These are phyloP conservation scores for Solanum chacoense DNA, from an alignment of 305 asterid species.

Conservation along the genomic window DNA sequence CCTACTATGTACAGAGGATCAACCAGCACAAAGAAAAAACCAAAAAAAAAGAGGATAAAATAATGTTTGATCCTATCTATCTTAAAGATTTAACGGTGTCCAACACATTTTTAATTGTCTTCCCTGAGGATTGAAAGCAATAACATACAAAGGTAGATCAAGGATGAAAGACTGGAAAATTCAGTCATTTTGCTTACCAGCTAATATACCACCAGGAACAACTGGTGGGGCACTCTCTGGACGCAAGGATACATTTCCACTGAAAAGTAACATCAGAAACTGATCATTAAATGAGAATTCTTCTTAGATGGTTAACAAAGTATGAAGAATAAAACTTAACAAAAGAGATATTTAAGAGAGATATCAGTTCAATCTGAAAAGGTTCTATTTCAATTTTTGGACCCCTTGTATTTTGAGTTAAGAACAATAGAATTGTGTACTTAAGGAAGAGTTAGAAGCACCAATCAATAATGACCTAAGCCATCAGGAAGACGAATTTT, in stretches of 20 bases:
- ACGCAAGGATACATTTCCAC: conserved; percentile 69
- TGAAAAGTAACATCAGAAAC: conserved; percentile 23
- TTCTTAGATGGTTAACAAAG: not conserved
- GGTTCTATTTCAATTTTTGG: not conserved
- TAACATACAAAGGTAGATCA: not conserved
- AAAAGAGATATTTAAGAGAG: not conserved
- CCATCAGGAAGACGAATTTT: not conserved
- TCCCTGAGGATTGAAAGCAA: not conserved
- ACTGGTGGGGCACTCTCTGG: conserved; percentile 32
- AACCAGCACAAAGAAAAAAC: not conserved
- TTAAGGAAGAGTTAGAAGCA: not conserved
- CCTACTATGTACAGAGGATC: not conserved
- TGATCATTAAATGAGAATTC: not conserved
- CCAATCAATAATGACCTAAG: not conserved
- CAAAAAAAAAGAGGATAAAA: not conserved
- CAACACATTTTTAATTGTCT: conserved; percentile 2
- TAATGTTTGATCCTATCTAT: not conserved
- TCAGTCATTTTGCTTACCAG: conserved; percentile 46
- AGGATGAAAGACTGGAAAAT: not conserved
- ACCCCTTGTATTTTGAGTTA: not conserved
- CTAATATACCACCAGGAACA: conserved; percentile 91
- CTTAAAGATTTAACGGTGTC: not conserved
- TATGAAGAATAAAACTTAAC: not conserved
- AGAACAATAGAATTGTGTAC: not conserved
- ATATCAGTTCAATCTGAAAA: not conserved